These are phyloP conservation scores for Bipolaris victoriae DNA, from an alignment of 2,329 filamentous ascomycete genomes.

Conservation along the genomic window DNA sequence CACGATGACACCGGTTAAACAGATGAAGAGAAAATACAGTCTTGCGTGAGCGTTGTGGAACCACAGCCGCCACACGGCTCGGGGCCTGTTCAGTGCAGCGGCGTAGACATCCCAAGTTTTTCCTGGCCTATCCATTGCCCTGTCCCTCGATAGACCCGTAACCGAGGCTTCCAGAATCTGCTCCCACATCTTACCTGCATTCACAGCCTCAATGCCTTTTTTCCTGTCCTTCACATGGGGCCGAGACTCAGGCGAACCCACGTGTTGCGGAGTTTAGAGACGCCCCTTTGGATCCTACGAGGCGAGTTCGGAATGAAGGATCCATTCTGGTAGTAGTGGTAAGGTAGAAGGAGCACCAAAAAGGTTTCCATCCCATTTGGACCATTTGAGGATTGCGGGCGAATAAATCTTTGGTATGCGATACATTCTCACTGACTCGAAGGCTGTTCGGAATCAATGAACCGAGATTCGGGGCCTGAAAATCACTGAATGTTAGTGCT, in stretches of 20 bases:
- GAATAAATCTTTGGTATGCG: constrained; percentile 8
- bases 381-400: constrained; percentile 12
- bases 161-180: constrained; percentile 4
- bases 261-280: constrained; percentile 10
- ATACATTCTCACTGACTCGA: constrained; percentile 19
- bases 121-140: constrained; percentile 12
- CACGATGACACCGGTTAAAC: constrained; percentile 12
- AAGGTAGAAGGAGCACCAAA: constrained; percentile 5
- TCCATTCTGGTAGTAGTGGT: constrained; percentile 15
- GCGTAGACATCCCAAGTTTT: constrained; percentile 5
- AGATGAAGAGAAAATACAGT: not conserved
- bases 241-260: constrained; percentile 19
- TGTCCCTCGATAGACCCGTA: constrained; percentile 5
- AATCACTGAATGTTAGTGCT: constrained; percentile 2
- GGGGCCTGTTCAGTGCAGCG: constrained; percentile 8
- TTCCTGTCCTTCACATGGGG: constrained; percentile 3
- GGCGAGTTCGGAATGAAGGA: constrained; percentile 5
- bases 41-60: constrained; percentile 1
- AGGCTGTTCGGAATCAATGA: constrained; percentile 15
- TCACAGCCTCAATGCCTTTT: constrained; percentile 10
- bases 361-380: constrained; percentile 11
- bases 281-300: constrained; percentile 6
- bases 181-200: constrained; percentile 6
- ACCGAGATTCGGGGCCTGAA: constrained; percentile 11
- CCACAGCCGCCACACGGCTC: constrained; percentile 12